A percentile compares a stretch with the other conserved stretches of the same genome.
These are phyloP conservation scores for Luffa aegyptiaca DNA, from an alignment of 306 rosid species.

Conservation along the genomic window DNA sequence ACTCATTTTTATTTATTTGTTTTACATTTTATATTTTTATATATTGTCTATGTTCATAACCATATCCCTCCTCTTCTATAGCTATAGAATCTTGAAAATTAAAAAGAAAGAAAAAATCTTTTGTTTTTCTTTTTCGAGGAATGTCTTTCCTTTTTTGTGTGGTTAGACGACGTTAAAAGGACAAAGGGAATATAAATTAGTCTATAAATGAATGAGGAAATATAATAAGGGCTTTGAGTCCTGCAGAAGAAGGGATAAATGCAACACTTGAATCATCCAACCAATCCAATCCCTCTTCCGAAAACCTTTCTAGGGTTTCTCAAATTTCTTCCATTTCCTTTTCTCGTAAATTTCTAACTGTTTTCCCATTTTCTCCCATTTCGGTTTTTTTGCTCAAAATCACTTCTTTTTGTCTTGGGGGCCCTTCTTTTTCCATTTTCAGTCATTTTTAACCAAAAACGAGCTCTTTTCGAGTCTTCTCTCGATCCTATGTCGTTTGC, in stretches of 20 bases:
- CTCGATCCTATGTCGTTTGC: not conserved
- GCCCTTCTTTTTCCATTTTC: not conserved
- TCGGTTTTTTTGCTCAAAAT: not conserved
- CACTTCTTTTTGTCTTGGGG: not conserved
- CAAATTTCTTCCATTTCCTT: slow-evolving; percentile 4
- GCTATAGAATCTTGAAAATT: not conserved
- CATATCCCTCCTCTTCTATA: not conserved
- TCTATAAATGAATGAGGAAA: slow-evolving; percentile 18
- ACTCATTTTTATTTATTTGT: too few relatives aligned
- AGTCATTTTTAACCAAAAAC: not conserved
- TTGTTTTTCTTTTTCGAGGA: not conserved
- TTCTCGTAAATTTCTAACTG: not conserved
- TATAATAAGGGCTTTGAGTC: slow-evolving; percentile 2
- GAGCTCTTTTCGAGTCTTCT: not conserved
- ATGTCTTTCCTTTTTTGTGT: slow-evolving; percentile 12
- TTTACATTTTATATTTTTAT: too few relatives aligned
- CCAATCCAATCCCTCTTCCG: not conserved
- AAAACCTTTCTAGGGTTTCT: slow-evolving; percentile 34
- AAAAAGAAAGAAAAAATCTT: too few relatives aligned
- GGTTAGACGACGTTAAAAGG: slow-evolving; percentile 11
- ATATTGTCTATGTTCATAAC: not conserved
- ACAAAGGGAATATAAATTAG: slow-evolving; percentile 14
- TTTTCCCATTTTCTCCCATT: not conserved
- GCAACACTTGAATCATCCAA: not conserved
- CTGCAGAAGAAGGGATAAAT: slow-evolving; percentile 12